Evolutionary conservation across 2,329 filamentous ascomycete species (phyloP), one percentile per base, ranked within the genome.

Genomic region (Diaporthe citri): DNA sequence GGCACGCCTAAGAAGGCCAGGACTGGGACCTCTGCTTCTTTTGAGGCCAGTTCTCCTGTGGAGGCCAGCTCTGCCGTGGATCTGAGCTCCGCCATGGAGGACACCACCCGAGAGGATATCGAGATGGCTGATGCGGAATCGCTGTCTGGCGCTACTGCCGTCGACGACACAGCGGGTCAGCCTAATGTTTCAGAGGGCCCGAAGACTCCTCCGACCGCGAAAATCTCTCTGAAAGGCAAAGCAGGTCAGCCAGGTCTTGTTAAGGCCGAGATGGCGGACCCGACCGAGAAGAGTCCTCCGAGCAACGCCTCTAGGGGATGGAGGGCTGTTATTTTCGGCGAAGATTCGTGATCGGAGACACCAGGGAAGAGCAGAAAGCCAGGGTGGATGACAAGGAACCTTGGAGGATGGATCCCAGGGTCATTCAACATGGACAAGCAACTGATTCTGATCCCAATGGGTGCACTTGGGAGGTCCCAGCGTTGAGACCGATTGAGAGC

Each of bases 141-240:
- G 69, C 55, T 71, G 28, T 71, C 69, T 1, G 69, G 69, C 12
- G 69, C 41, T 71, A 71, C 69, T 71, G 69, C 69, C 55, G 55
- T 57, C 55, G 56, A 48, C 69, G 56, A 57, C 39, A 22, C 39
- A 2, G 4, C 55, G 39, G 39, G 20, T 36, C 67, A 71, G 41
- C 34, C 31, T 3, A 28, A 39, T 6, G 13, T 9, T 13, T 22
- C 12, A n/a, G 15, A 31, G 28, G 13, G 17, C 4, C 17, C n/a
- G 13, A 62, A 43, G 36, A 10, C 59, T 28, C 13, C 22, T 3
- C 12, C 31, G 25, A 25, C 10, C n/a, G 39, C 41, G 12, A 34
- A 59, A 34, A 36, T 20, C 6, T 2, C 22, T 22, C 43, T 39
- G 2, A 39, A 39, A 39, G 36, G 36, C 36, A 12, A 9, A 39